phyloP scores from a whole-genome alignment of 306 rosid genomes.

The Quercus variabilis region DNA sequence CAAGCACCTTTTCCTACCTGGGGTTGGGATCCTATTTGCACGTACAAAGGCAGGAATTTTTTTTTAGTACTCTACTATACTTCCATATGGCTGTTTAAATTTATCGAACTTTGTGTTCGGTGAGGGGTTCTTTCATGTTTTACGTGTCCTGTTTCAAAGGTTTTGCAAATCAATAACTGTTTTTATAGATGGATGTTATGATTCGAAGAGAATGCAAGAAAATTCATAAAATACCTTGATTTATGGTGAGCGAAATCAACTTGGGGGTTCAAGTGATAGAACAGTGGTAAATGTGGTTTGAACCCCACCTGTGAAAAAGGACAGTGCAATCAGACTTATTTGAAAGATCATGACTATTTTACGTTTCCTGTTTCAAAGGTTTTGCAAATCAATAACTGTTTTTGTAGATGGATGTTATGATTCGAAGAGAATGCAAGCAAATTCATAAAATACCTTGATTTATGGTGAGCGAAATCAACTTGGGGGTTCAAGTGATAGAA shows the following conservation, averaged over 20 bases:
- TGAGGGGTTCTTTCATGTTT: not conserved
- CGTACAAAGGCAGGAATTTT: not conserved
- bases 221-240: not conserved
- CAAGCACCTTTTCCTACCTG: not conserved
- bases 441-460: not conserved
- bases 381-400: not conserved
- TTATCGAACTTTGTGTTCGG: not conserved
- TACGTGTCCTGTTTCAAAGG: not conserved
- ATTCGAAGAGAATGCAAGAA: not conserved
- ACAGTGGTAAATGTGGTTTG: too few relatives aligned
- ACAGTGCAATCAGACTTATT: not conserved
- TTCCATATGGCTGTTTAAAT: not conserved
- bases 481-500: too few relatives aligned
- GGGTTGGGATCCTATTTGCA: not conserved
- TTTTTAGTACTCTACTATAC: not conserved
- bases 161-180: not conserved
- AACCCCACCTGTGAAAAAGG: too few relatives aligned
- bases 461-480: not conserved
- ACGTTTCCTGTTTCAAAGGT: not conserved
- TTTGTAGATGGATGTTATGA: not conserved
- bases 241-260: not conserved
- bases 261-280: too few relatives aligned
- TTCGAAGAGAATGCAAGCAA: not conserved
- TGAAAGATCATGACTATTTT: not conserved
- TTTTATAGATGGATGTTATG: not conserved